Percentiles rank a stretch among this genome's conserved stretches.
Evolutionary conservation across 1,284 basidiomycete species (phyloP).

Genomic region (Coniferiporia weirii): DNA sequence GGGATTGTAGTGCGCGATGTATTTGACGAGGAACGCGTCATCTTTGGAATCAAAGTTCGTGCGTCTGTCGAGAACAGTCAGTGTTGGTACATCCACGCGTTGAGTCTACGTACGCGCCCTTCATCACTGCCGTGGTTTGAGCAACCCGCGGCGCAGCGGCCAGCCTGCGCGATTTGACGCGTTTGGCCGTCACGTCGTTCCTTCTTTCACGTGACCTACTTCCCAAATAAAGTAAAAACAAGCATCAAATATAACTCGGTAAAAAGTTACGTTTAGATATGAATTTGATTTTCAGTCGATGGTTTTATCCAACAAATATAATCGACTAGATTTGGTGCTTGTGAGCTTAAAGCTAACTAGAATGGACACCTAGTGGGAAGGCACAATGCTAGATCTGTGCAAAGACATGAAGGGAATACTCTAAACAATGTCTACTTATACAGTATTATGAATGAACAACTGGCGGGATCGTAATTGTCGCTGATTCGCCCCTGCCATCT

Average conservation of each 20-base stretch:
- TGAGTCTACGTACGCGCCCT: not conserved
- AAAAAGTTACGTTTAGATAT: not conserved
- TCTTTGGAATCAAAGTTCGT: slow-evolving; percentile 26
- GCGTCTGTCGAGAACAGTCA: not conserved
- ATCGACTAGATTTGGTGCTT: no score
- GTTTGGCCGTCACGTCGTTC: not conserved
- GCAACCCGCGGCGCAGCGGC: not conserved
- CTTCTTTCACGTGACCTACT: not conserved
- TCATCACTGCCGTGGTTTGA: not conserved
- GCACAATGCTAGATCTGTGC: not conserved
- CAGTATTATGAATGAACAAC: not conserved
- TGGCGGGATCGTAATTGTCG: slow-evolving; percentile 19
- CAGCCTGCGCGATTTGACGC: not conserved
- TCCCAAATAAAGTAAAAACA: not conserved
- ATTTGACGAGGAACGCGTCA: slow-evolving; percentile 36
- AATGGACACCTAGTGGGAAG: not conserved
- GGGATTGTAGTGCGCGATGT: slow-evolving; percentile 36
- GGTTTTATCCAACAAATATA: no score
- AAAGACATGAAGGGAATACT: not conserved
- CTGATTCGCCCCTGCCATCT: slow-evolving; percentile 30
- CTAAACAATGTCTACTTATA: not conserved
- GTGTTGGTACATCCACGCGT: not conserved
- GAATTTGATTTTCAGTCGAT: no score
- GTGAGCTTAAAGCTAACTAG: no score
- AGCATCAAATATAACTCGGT: not conserved